Base-by-base conservation (phyloP, 257 asterid species). In the Salvia splendens region DNA sequence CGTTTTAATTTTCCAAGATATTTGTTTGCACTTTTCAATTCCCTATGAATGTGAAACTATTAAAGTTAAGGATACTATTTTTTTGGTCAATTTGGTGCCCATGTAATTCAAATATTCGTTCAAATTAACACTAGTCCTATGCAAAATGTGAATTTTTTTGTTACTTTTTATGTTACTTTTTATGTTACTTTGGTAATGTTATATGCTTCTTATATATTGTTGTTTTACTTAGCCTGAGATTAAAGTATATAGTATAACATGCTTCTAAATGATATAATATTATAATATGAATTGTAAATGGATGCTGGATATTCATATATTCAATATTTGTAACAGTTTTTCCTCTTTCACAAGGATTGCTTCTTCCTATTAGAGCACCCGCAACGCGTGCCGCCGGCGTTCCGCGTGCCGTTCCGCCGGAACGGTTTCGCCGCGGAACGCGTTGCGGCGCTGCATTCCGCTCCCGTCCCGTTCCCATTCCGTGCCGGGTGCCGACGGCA, bases 311-410 rank as follows among this genome's bases (percentile, higher is more conserved):
- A 57, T 33, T 57, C 58, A 55, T 36, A 61, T 30, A 66, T 77
- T 73, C 69, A 73, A 63, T 73, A 73, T 69, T 57, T 54, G 73
- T 77, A 78, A 77, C 85, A 48, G 66, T 60, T 66, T 85, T 82
- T 76, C 79, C 84, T 75, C 42, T 73, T 84, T 69, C 69, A 72
- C 69, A 20, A 61, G 69, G 73, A 57, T 75, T 74, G 74, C 85
- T 66, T 86, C 74, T 75, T 76, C 79, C 70, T 75, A 63, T 76
- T 67, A n/a, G n/a, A n/a, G n/a, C n/a, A n/a, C n/a, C n/a, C n/a
- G n/a, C n/a, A n/a, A n/a, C n/a, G n/a, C n/a, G n/a, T n/a, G n/a
- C n/a, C n/a, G n/a, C n/a, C n/a, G n/a, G n/a, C n/a, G n/a, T n/a
- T n/a, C n/a, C n/a, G n/a, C n/a, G n/a, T n/a, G n/a, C n/a, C n/a